Evolutionary conservation across 2,329 filamentous ascomycete species (phyloP).

Genomic region (Trichoderma polysporum): DNA sequence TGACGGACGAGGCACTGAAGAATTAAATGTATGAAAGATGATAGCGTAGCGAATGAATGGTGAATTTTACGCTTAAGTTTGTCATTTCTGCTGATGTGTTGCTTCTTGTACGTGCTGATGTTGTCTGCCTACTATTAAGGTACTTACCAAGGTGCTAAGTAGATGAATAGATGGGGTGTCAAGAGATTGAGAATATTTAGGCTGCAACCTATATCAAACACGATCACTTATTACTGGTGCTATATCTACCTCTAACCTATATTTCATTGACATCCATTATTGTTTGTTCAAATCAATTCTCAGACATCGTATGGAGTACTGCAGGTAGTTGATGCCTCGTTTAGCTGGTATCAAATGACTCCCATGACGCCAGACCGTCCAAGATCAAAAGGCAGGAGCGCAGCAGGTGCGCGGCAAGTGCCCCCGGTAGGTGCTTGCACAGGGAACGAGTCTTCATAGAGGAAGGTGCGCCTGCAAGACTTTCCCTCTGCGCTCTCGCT

Average conservation of each 20-base stretch:
- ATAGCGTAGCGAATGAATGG: conserved; percentile 21
- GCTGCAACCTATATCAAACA: not conserved
- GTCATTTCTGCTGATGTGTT: not conserved
- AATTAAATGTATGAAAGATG: conserved; percentile 19
- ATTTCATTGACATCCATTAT: too few species aligned
- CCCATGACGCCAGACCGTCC: not conserved
- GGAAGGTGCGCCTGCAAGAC: not conserved
- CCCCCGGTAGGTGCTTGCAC: not conserved
- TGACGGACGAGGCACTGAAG: conserved; percentile 17
- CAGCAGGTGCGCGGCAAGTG: not conserved
- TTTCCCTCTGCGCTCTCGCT: not conserved
- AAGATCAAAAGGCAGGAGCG: not conserved
- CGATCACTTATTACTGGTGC: too few species aligned
- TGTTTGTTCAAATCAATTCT: too few species aligned
- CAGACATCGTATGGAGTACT: not conserved
- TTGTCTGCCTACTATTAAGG: not conserved
- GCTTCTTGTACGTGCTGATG: not conserved
- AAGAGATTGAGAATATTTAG: too few species aligned
- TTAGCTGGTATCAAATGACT: not conserved
- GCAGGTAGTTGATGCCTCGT: not conserved
- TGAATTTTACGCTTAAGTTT: not conserved
- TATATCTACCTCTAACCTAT: too few species aligned
- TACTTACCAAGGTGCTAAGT: not conserved
- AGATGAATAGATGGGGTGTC: not conserved
- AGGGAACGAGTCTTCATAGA: not conserved